A percentile compares a stretch with the other conserved stretches of the same genome.
These are phyloP conservation scores for Eucalyptus tenuipes DNA, from an alignment of 345 rosid species.

Conservation along the genomic window DNA sequence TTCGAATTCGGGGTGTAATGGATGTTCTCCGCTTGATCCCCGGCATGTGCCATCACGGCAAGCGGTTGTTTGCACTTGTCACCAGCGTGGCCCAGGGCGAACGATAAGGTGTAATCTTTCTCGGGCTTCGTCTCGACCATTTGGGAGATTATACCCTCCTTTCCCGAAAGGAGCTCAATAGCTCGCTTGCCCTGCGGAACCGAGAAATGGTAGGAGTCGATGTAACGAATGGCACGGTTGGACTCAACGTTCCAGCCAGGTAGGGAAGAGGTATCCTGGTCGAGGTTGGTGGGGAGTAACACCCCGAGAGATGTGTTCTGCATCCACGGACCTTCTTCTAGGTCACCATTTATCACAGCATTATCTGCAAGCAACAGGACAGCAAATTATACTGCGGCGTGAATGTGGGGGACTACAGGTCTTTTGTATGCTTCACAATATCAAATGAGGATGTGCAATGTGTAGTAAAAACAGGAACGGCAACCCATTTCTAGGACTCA, in stretches of 20 bases:
- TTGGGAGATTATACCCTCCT: conserved; percentile 94
- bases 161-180: conserved; percentile 76
- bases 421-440: not conserved
- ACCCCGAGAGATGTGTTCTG: conserved; percentile 81
- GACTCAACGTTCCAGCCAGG: conserved; percentile 98
- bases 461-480: not conserved
- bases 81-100: conserved; percentile 71
- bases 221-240: conserved; percentile 77
- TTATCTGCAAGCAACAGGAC: conserved; percentile 28
- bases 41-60: conserved; percentile 87
- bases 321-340: conserved; percentile 97
- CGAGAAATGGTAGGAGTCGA: conserved; percentile 72
- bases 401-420: not conserved
- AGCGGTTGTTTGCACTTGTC: conserved; percentile 90
- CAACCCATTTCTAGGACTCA: not conserved
- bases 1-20: conserved; percentile 75
- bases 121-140: conserved; percentile 71
- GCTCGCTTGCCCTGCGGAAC: conserved; percentile 90
- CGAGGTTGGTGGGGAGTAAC: conserved; percentile 81
- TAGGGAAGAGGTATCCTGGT: conserved; percentile 69
- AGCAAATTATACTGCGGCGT: not conserved
- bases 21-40: conserved; percentile 74
- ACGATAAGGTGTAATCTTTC: conserved; percentile 43
- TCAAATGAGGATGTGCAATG: not conserved
- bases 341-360: conserved; percentile 77